These are phyloP conservation scores for Trypanosoma vivax DNA, from an alignment of 208 protist genomes.

Conservation along the genomic window DNA sequence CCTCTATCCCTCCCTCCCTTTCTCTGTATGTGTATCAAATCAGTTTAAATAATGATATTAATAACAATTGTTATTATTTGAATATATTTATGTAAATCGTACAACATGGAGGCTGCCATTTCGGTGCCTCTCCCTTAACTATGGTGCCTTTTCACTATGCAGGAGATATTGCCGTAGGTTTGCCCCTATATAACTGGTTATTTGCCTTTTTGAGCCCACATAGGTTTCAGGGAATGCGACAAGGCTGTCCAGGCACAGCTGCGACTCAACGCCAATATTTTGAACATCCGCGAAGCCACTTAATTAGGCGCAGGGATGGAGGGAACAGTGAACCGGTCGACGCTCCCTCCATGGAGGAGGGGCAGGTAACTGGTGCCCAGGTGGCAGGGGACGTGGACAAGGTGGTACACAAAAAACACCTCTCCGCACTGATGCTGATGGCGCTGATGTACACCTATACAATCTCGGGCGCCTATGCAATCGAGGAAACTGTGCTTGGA, in stretches of 20 bases:
- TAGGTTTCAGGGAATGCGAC: background rate
- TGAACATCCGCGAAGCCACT: constrained; percentile 57
- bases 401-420: constrained; percentile 7
- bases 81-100: too few species aligned
- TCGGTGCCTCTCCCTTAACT: too few species aligned
- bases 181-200: constrained; percentile 1
- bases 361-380: background rate
- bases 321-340: background rate
- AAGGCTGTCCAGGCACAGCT: background rate
- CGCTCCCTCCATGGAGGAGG: background rate
- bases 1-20: too few species aligned
- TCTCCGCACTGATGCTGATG: constrained; percentile 61
- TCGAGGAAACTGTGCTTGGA: constrained; percentile 78
- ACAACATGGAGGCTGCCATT: too few species aligned
- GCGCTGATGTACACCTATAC: constrained; percentile 81
- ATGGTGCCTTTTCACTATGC: too few species aligned
- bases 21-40: too few species aligned
- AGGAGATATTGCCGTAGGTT: too few species aligned
- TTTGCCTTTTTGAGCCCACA: constrained; percentile 17
- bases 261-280: constrained; percentile 38
- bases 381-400: background rate
- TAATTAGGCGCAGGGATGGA: constrained; percentile 13
- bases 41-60: too few species aligned
- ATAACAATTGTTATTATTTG: too few species aligned
- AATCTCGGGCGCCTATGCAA: constrained; percentile 65